Evolutionary conservation across 139 green algal species (phyloP), one percentile per base, ranked within the genome.

Genomic region (Tetradesmus lagerheimii): DNA sequence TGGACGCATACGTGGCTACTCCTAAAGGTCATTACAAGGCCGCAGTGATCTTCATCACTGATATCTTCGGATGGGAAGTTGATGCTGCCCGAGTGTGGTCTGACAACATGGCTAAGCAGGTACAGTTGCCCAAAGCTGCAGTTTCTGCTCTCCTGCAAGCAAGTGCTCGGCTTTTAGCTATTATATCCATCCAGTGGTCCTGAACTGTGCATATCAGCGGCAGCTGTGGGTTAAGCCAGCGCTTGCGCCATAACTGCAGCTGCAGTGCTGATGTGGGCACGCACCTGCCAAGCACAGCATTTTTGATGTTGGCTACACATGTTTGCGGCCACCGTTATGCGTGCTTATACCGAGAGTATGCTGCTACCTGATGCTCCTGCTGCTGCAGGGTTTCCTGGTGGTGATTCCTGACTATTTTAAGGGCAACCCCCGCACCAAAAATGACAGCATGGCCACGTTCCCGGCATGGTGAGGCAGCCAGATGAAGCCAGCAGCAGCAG

Each of bases 401-500:
- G 83, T 88, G 14, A 23, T 88, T 3, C 83, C 83, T 64, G 83
- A 88, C 64, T 88, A 81, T n/a, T 88, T 88, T 39, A 88, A 88
- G 64, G 83, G 83, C 62, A 80, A 88, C 39, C 83, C 83, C 9
- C 83, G 83, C 83, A 88, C 25, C 0, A 71, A 34, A 27, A 80
- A 39, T 5, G 37, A 62, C 27, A 67, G 43, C 37, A 8, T 37
- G 4, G 83, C 43, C 12, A 41, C 83, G 15, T 88, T 88, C 27
- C 3, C 15, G 14, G 3, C 50, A 64, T 64, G 50, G 50, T 64
- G 50, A 50, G 43, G 8, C 43, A 50, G 43, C 8, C 43, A 50
- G 43, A 4, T 50, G 43, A 4, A 50, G 43, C 5, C 43, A 50
- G 43, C 43, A 50, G 43, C 43, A n/a, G 1, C 5, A 76, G 64